Evolutionary conservation across 345 rosid species (phyloP).

Genomic region (Excoecaria cochinchinensis): DNA sequence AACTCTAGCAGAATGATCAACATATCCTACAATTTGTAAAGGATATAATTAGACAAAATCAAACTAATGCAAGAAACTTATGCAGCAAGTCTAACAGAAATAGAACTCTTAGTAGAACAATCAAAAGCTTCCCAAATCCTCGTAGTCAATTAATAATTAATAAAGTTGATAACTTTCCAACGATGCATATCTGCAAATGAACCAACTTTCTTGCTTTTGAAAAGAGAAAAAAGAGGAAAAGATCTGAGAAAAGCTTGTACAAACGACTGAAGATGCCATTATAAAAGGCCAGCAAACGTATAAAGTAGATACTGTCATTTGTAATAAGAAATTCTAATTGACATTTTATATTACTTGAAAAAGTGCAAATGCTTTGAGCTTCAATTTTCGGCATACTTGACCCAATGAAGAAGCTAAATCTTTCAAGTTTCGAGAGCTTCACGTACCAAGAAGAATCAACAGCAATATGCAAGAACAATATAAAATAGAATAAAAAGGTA

Average conservation of each 20-base stretch:
- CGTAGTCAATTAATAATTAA: background rate
- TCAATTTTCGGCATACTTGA: conserved; percentile 6
- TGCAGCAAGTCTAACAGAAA: background rate
- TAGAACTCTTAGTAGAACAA: background rate
- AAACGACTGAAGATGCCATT: conserved; percentile 28
- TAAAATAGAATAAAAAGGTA: background rate
- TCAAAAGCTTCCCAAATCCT: background rate
- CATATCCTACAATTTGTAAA: conserved; percentile 47
- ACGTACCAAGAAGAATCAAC: background rate
- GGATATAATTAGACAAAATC: background rate
- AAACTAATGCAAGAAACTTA: background rate
- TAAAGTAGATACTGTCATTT: conserved; percentile 29
- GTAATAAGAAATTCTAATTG: conserved; percentile 13
- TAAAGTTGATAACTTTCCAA: background rate
- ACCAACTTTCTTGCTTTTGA: conserved; percentile 13
- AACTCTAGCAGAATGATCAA: conserved; percentile 93
- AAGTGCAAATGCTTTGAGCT: conserved; percentile 6
- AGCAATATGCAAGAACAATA: background rate
- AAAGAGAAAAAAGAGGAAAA: conserved; percentile 25
- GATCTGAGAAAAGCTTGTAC: conserved; percentile 28
- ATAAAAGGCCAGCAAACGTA: conserved; percentile 23
- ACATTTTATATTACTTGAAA: background rate
- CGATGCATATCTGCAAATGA: background rate
- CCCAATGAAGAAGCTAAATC: background rate
- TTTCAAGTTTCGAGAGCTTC: background rate